phyloP scores from a whole-genome alignment of 2,329 filamentous ascomycete genomes.

The Sporothrix phasma region DNA sequence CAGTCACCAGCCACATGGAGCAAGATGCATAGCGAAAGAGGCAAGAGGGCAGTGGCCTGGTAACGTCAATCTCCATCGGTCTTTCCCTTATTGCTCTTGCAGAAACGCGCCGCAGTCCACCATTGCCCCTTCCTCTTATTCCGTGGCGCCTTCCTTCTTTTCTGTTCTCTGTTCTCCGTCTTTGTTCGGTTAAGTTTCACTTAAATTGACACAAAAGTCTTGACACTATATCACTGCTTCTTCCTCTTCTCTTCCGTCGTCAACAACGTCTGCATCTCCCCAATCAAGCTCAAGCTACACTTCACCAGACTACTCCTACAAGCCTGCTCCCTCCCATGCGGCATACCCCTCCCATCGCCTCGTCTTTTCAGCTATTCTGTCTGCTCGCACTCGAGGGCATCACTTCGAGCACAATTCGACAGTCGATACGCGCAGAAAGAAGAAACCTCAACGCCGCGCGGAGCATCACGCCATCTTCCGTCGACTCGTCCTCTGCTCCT shows the following conservation, averaged over 20 bases:
- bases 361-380: no score
- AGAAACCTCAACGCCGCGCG: neutral
- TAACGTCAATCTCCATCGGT: neutral
- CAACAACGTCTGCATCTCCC: neutral
- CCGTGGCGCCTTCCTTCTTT: neutral
- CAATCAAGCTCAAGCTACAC: neutral
- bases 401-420: neutral
- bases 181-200: neutral
- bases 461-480: neutral
- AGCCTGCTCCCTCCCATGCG: neutral
- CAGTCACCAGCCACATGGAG: neutral
- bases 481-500: neutral
- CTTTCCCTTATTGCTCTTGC: neutral
- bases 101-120: neutral
- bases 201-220: neutral
- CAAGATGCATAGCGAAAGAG: neutral
- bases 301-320: neutral
- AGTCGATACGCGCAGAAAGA: neutral
- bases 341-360: neutral
- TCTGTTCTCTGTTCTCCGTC: neutral
- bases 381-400: neutral
- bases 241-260: neutral
- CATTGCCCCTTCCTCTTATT: neutral
- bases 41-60: neutral
- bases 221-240: neutral